These are phyloP conservation scores for Stachybotrys chlorohalonatus DNA, from an alignment of 2,329 filamentous ascomycete genomes.

Conservation along the genomic window DNA sequence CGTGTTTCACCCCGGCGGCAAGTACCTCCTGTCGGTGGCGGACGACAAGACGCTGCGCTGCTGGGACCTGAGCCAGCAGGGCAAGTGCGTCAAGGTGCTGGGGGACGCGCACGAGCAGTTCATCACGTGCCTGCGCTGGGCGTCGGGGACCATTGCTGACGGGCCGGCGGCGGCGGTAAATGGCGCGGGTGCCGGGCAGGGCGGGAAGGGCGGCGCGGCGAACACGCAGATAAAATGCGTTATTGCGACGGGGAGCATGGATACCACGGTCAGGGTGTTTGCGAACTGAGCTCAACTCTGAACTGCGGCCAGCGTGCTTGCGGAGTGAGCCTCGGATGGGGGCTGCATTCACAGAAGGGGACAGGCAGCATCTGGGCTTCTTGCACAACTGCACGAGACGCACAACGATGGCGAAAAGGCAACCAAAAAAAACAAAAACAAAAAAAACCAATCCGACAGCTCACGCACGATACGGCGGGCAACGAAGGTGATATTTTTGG, in stretches of 20 bases:
- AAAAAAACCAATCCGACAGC: too few relatives aligned
- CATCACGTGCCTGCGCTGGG: conserved; percentile 80
- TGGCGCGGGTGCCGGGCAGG: conserved; percentile 3
- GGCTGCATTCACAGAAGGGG: too few relatives aligned
- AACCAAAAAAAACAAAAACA: too few relatives aligned
- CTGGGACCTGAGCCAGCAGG: conserved; percentile 89
- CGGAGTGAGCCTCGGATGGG: too few relatives aligned
- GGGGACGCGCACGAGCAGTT: conserved; percentile 75
- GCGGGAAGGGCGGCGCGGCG: conserved; percentile 12
- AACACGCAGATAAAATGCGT: conserved; percentile 70
- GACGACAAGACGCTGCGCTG: conserved; percentile 91
- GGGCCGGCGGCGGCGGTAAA: background rate
- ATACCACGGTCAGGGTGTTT: conserved; percentile 8
- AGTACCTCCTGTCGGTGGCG: conserved; percentile 75
- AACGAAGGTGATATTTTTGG: too few relatives aligned
- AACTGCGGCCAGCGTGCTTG: too few relatives aligned
- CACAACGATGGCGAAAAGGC: too few relatives aligned
- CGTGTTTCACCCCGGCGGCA: conserved; percentile 85
- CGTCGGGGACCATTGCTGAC: conserved; percentile 35
- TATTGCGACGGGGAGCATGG: conserved; percentile 76
- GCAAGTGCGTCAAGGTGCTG: conserved; percentile 78
- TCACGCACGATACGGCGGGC: too few relatives aligned
- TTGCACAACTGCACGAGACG: too few relatives aligned
- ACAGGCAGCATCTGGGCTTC: too few relatives aligned
- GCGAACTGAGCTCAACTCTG: conserved; percentile 1